Conservation (phyloP, 345 rosid species). For the Hibiscus trionum region DNA sequence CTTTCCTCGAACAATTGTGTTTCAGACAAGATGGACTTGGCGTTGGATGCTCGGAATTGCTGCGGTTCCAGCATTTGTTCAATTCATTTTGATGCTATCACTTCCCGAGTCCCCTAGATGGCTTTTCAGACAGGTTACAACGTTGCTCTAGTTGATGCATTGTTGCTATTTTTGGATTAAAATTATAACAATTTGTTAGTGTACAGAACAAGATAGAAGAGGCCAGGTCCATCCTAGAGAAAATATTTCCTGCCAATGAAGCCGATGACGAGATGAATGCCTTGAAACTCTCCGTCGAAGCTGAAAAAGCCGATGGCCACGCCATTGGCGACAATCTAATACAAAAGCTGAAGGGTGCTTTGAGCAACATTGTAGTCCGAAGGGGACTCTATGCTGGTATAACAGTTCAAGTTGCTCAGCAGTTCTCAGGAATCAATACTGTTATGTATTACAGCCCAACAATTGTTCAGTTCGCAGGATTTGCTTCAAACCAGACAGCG, state of each 20-base stretch:
- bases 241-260: conserved; percentile 51
- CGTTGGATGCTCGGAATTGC: conserved; percentile 95
- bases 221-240: conserved; percentile 53
- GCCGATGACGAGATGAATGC: conserved; percentile 47
- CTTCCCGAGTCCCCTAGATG: conserved; percentile 88
- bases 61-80: conserved; percentile 49
- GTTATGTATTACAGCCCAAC: conserved; percentile 85
- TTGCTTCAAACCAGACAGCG: conserved; percentile 68
- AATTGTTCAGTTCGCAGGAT: conserved; percentile 80
- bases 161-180: neutral
- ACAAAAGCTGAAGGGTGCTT: conserved; percentile 64
- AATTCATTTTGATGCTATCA: conserved; percentile 52
- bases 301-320: conserved; percentile 47
- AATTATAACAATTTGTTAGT: neutral
- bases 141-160: neutral
- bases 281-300: conserved; percentile 41
- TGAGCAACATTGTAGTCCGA: conserved; percentile 30
- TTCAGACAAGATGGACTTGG: conserved; percentile 66
- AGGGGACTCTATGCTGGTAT: conserved; percentile 76
- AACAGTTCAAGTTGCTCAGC: conserved; percentile 82
- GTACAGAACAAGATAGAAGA: conserved; percentile 39
- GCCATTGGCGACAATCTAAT: conserved; percentile 32
- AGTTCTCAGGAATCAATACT: conserved; percentile 81
- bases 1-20: neutral
- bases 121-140: conserved; percentile 48